Base-by-base conservation (phyloP, 2,329 filamentous ascomycete genomes). In the Aspergillus novofumigatus region DNA sequence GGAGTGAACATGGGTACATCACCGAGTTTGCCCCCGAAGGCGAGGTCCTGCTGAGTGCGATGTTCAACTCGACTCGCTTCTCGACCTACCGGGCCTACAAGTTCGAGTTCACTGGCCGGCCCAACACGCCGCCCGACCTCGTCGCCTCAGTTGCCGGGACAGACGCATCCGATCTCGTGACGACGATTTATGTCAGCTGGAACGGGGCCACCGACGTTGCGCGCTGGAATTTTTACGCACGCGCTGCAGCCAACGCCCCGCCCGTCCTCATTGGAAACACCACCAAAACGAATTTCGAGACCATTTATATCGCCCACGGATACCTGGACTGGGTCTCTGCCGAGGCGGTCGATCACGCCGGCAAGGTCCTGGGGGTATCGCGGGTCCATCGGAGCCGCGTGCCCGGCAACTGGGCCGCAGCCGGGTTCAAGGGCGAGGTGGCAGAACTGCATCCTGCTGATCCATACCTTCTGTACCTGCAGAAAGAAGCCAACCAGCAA, bases 11-110 rank as follows among this genome's bases (percentile, higher is more conserved):
- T 21, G 70, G 71, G 17, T 75, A 73, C 52, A 65, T 70, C 11
- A 71, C 65, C 20, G 74, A 76, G 49, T 65, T 67, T 50, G 62
- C 67, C 0, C 51, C 60, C 0, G 61, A 71, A 7, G 73, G 74
- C 7, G 56, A 63, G 9, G 23, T 67, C n/a, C 51, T 72, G 4
- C 66, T 74, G 59, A 68, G 66, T 10, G 72, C 72, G 1, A 61
- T 56, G 23, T 77, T 75, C 58, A 62, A 58, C 8, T 68, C 67
- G 0, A n/a, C 53, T 1, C 67, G 68, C 8, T 72, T 69, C 56
- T 68, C 67, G 6, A 76, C 68, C 26, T 77, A 77, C 56, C 73
- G 75, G 3, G 65, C 71, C 9, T 77, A 73, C 64, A 77, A 77
- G 54, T 68, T 58, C 26, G 62, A 70, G 32, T 77, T 73, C 53